phyloP scores from a whole-genome alignment of 306 rosid genomes.

The Vigna hirtella region DNA sequence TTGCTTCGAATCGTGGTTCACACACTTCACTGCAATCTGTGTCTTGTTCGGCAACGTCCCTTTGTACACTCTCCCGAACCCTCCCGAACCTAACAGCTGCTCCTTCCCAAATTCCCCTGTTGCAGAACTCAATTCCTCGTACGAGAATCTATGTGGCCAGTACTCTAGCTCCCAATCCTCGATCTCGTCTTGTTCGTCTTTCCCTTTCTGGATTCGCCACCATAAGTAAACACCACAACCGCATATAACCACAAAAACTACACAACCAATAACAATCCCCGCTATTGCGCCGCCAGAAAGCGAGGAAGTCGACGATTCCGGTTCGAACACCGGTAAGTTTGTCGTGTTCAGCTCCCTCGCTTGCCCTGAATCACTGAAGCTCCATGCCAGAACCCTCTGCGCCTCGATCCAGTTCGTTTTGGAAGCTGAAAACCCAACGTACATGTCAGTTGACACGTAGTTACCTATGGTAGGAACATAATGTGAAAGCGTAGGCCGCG shows the following conservation, averaged over 20 bases:
- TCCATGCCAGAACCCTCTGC: slow-evolving; percentile 89
- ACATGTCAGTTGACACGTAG: slow-evolving; percentile 78
- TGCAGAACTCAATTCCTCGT: slow-evolving; percentile 70
- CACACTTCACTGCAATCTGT: slow-evolving; percentile 84
- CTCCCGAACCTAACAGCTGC: slow-evolving; percentile 72
- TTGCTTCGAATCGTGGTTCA: slow-evolving; percentile 90
- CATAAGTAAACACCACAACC: slow-evolving; percentile 44
- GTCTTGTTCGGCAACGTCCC: slow-evolving; percentile 64
- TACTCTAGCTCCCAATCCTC: slow-evolving; percentile 93
- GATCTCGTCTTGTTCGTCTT: slow-evolving; percentile 65
- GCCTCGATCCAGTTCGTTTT: slow-evolving; percentile 76
- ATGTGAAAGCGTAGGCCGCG: slow-evolving; percentile 61
- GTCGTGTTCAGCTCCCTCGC: slow-evolving; percentile 70
- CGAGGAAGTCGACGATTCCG: slow-evolving; percentile 43
- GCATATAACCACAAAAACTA: slow-evolving; percentile 44
- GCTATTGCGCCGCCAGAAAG: slow-evolving; percentile 62
- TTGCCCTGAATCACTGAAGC: slow-evolving; percentile 71
- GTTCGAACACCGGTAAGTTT: slow-evolving; percentile 62
- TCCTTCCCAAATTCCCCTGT: slow-evolving; percentile 62
- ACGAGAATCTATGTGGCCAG: slow-evolving; percentile 90
- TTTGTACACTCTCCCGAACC: slow-evolving; percentile 84
- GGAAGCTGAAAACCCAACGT: slow-evolving; percentile 87
- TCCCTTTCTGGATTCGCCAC: slow-evolving; percentile 56
- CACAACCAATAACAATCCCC: slow-evolving; percentile 61
- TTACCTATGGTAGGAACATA: slow-evolving; percentile 55